Percentiles rank a stretch among this genome's conserved stretches.
These are phyloP conservation scores for Aspergillus bridgeri DNA, from an alignment of 495 filamentous ascomycete genomes.

Conservation along the genomic window DNA sequence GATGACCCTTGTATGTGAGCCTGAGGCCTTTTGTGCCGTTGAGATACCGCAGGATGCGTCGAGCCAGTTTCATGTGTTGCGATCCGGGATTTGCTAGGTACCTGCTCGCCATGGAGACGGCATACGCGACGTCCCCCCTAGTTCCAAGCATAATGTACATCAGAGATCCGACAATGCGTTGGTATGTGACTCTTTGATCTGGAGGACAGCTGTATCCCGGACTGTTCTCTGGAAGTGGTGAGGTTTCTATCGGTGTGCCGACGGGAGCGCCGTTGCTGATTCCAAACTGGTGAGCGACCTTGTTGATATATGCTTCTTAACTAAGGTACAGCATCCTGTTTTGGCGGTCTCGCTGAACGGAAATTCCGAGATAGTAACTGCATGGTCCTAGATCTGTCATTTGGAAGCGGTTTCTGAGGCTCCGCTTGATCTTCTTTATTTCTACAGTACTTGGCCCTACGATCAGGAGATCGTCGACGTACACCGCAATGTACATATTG, in stretches of 20 bases:
- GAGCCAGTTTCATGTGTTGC: slow-evolving; percentile 2
- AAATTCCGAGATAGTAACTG: background rate
- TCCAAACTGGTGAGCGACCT: background rate
- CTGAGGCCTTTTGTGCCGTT: slow-evolving; percentile 1
- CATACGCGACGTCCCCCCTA: slow-evolving; percentile 3
- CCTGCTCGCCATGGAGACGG: background rate
- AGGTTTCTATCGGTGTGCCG: background rate
- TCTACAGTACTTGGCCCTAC: background rate
- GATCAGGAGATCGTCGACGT: background rate
- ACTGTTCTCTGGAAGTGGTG: slow-evolving; percentile 1
- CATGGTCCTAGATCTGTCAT: background rate
- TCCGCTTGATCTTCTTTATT: background rate
- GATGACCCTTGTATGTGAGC: too few relatives aligned
- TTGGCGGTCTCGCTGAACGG: background rate
- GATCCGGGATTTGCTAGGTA: slow-evolving; percentile 1
- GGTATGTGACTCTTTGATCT: background rate
- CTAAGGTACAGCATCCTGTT: background rate
- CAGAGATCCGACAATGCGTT: background rate
- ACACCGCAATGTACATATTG: background rate
- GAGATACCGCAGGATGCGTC: slow-evolving; percentile 1
- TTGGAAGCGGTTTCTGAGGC: background rate
- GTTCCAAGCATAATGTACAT: slow-evolving; percentile 5
- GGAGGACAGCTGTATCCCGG: background rate
- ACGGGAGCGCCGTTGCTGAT: background rate
- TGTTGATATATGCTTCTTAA: background rate